Evolutionary conservation across 139 green algal genomes (phyloP), one percentile per base, ranked within the genome.

Genomic region (Dunaliella sp.): DNA sequence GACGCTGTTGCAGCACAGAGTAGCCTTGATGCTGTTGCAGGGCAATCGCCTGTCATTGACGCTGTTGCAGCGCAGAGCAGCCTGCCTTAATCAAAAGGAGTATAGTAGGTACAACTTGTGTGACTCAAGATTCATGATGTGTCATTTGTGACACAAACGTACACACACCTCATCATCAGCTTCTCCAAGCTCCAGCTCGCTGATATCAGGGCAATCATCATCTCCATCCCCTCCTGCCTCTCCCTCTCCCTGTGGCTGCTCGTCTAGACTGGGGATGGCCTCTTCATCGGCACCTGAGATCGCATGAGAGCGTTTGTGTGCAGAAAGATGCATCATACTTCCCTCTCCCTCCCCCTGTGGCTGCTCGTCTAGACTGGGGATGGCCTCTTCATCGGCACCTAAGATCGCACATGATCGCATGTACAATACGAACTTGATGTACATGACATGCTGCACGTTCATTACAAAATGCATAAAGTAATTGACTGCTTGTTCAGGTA

Each of bases 171-270:
- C 93, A 36, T 94, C 92, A 57, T 92, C 90, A 0, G 90, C 90
- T 35, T 92, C 92, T 16, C 92, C 88, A 26, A 97, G 73, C 48
- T 94, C 93, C 38, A 97, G 89, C 30, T 96, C 94, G 1, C 84
- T 86, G 32, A 97, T 96, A 85, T 97, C 95, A 1, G 95, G 95
- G 35, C 97, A 88, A 32, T 94, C 93, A 25, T 93, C 92, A 3
- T 95, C 94, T 59, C 86, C 90, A 25, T 3, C 38, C 0, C 36
- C 57, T 30, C 30, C 82, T n/a, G 59, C 32, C 72, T 31, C 82
- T 77, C 79, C 85, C 84, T 0, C 59, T 30, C 84, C 32, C 36
- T 0, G 74, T 84, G 33, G 79, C 36, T 91, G 88, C 30, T 92
- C 90, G 0, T 93, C 87, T n/a, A n/a, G n/a, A 83, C 77, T 83